Evolutionary conservation across 1,284 basidiomycete genomes (phyloP).

Genomic region (Agroathelia rolfsii): DNA sequence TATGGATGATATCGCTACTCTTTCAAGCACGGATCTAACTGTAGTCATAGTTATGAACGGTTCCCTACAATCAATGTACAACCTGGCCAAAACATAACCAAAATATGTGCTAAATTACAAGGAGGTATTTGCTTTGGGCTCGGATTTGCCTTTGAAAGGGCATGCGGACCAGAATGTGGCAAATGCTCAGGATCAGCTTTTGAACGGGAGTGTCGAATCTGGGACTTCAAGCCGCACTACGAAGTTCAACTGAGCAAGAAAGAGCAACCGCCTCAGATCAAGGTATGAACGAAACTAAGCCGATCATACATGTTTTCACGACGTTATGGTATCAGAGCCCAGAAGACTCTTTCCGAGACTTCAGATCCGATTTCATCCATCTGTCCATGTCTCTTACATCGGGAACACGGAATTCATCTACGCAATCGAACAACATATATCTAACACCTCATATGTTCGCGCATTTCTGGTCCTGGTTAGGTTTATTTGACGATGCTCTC

Average conservation of each 20-base stretch:
- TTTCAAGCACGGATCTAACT: no score
- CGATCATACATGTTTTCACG: slow-evolving; percentile 1
- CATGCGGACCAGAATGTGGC: slow-evolving; percentile 70
- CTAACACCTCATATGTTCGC: slow-evolving; percentile 81
- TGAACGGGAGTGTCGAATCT: slow-evolving; percentile 74
- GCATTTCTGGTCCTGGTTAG: slow-evolving; percentile 92
- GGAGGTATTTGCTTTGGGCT: slow-evolving; percentile 91
- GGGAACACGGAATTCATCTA: slow-evolving; percentile 23
- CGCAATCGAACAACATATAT: slow-evolving; percentile 66
- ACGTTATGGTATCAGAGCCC: slow-evolving; percentile 25
- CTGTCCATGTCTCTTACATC: slow-evolving; percentile 83
- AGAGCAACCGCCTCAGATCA: slow-evolving; percentile 31
- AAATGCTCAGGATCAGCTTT: slow-evolving; percentile 58
- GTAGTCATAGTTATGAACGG: no score
- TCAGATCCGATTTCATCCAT: slow-evolving; percentile 93
- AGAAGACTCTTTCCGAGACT: slow-evolving; percentile 79
- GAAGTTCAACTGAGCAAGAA: slow-evolving; percentile 59
- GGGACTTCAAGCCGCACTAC: slow-evolving; percentile 80
- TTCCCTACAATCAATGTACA: background rate
- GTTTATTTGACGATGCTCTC: slow-evolving; percentile 72
- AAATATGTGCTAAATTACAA: slow-evolving; percentile 74
- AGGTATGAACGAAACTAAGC: slow-evolving; percentile 33
- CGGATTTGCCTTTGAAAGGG: slow-evolving; percentile 76
- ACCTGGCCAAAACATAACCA: slow-evolving; percentile 22
- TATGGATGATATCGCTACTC: slow-evolving; percentile 25